phyloP scores from a whole-genome alignment of 805 yeast genomes.

The Myxozyma neglecta region DNA sequence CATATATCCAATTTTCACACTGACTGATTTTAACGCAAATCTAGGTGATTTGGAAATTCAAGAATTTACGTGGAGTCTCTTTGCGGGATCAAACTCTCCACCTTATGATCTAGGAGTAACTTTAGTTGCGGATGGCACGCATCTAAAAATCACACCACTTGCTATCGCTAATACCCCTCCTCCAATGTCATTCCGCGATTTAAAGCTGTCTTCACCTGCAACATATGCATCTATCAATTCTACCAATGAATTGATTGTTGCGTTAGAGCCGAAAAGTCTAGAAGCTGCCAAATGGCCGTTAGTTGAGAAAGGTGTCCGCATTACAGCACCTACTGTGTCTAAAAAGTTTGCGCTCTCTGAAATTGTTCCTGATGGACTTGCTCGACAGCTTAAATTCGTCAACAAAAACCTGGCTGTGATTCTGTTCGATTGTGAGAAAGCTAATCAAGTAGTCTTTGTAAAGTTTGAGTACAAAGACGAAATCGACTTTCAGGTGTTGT shows the following conservation, averaged over 20 bases:
- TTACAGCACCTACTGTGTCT: slow-evolving; percentile 23
- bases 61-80: slow-evolving; percentile 63
- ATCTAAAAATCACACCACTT: slow-evolving; percentile 74
- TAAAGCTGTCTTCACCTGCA: slow-evolving; percentile 56
- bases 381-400: slow-evolving; percentile 66
- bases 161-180: slow-evolving; percentile 90
- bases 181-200: slow-evolving; percentile 74
- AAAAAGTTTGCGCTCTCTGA: slow-evolving; percentile 12
- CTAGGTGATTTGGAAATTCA: slow-evolving; percentile 51
- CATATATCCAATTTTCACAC: not conserved
- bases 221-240: slow-evolving; percentile 64
- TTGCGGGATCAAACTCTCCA: slow-evolving; percentile 64
- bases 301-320: slow-evolving; percentile 3
- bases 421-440: slow-evolving; percentile 51
- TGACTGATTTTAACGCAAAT: not conserved
- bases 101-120: slow-evolving; percentile 78
- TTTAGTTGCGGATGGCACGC: slow-evolving; percentile 73
- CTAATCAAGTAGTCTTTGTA: slow-evolving; percentile 13
- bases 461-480: not conserved
- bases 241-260: slow-evolving; percentile 59
- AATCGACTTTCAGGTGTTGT: slow-evolving; percentile 8
- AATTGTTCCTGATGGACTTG: slow-evolving; percentile 26
- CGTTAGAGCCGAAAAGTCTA: slow-evolving; percentile 51
- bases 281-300: slow-evolving; percentile 48
- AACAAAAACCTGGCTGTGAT: slow-evolving; percentile 56